Percentiles rank a stretch among this genome's conserved stretches.
Conservation (phyloP, 768 basidiomycete genomes). For the Leccinum longicurvipes region DNA sequence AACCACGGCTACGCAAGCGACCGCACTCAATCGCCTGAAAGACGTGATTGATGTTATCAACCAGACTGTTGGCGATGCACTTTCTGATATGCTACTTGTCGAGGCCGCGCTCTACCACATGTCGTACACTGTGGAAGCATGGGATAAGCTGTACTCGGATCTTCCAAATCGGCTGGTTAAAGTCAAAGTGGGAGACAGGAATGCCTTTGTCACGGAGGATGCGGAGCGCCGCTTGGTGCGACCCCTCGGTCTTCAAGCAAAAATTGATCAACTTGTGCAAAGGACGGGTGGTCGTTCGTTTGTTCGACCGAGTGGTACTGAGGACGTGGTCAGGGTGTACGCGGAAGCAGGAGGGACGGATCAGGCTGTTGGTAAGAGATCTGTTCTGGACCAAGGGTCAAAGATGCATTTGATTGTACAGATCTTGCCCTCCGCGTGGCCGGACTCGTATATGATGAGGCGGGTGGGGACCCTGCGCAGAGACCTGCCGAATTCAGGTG, state of each 20-base stretch:
- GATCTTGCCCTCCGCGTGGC: conserved; percentile 86
- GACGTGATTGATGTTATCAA: conserved; percentile 87
- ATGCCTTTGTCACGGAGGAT: conserved; percentile 84
- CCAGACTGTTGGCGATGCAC: conserved; percentile 96
- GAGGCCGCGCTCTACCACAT: conserved; percentile 89
- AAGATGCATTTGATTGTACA: conserved; percentile 28
- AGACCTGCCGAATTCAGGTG: conserved; percentile 81
- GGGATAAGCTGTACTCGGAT: conserved; percentile 93
- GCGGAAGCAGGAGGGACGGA: conserved; percentile 78
- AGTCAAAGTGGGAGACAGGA: conserved; percentile 80
- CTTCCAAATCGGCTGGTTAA: conserved; percentile 94
- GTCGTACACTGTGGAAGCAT: conserved; percentile 77
- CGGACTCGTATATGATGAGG: conserved; percentile 79
- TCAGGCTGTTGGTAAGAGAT: conserved; percentile 72
- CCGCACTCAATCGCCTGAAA: conserved; percentile 71
- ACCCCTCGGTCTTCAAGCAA: conserved; percentile 75
- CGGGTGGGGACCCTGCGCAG: conserved; percentile 70
- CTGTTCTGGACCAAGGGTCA: not conserved
- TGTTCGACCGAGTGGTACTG: conserved; percentile 95
- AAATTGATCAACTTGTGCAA: conserved; percentile 79
- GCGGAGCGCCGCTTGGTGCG: conserved; percentile 86
- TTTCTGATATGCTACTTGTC: conserved; percentile 94
- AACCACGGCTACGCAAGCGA: conserved; percentile 77
- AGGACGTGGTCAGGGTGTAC: conserved; percentile 97
- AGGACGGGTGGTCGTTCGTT: conserved; percentile 88